Conservation (phyloP, 371 early-diverging fungal genomes). For the Catenaria anguillulae region DNA sequence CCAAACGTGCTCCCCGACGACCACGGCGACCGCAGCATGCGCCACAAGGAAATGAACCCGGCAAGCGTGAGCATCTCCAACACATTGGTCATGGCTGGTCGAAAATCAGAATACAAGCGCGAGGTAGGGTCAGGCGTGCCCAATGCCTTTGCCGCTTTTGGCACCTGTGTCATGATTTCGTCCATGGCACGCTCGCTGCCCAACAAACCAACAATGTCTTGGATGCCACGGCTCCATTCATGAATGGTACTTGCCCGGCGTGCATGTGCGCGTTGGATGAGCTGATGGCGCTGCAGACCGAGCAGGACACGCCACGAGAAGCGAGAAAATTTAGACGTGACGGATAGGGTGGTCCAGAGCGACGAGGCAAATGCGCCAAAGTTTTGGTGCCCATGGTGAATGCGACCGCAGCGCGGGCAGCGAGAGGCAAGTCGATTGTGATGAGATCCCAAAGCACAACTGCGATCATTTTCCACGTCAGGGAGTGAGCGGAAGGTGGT, state of each 20-base stretch:
- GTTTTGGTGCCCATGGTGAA: background rate
- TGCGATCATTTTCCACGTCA: too few relatives aligned
- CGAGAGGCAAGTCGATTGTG: background rate
- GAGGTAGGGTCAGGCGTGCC: too few relatives aligned
- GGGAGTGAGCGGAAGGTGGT: too few relatives aligned
- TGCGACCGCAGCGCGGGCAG: background rate
- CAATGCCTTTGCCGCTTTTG: too few relatives aligned
- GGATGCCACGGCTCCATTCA: background rate
- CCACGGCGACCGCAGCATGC: background rate
- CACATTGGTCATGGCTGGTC: background rate
- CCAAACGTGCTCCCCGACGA: too few relatives aligned
- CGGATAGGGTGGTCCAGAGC: background rate
- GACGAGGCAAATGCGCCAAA: background rate
- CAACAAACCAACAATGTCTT: background rate
- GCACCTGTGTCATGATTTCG: background rate
- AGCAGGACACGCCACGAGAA: background rate
- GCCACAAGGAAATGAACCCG: background rate
- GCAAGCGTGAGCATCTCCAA: background rate
- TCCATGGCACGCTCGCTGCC: background rate
- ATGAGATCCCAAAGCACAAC: background rate
- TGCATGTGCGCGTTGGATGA: background rate
- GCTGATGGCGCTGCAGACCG: background rate
- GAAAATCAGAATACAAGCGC: background rate
- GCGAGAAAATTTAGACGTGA: background rate
- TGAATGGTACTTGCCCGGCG: background rate